Evolutionary conservation across 2,329 filamentous ascomycete genomes (phyloP).

Genomic region (Paecilomyces niveus): DNA sequence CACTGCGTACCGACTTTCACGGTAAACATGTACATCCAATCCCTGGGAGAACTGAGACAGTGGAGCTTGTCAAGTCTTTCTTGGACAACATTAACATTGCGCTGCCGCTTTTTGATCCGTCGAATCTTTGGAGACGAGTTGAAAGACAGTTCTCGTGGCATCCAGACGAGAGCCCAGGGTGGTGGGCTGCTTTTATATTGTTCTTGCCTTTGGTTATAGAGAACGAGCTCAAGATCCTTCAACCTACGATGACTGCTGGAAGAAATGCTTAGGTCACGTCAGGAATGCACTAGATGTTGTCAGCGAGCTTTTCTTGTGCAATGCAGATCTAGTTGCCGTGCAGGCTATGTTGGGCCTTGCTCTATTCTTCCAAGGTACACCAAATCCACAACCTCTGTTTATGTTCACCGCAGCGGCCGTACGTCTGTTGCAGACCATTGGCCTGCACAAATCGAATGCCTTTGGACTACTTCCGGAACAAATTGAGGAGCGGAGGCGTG

Average conservation of each 20-base stretch:
- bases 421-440: background rate
- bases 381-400: background rate
- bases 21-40: background rate
- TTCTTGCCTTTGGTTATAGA: constrained; percentile 13
- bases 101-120: background rate
- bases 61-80: background rate
- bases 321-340: background rate
- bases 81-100: background rate
- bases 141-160: constrained; percentile 14
- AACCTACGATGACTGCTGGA: background rate
- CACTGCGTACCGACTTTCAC: background rate
- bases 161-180: constrained; percentile 12
- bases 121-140: background rate
- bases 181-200: constrained; percentile 13
- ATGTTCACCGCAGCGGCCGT: background rate
- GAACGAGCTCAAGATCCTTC: constrained; percentile 5
- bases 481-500: constrained; percentile 9
- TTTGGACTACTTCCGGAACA: background rate
- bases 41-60: background rate
- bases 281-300: background rate
- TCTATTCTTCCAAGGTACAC: background rate
- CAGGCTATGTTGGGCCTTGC: background rate
- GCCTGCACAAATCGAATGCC: background rate
- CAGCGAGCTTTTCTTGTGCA: background rate
- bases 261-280: background rate